Base-by-base conservation (phyloP, 805 yeast genomes). In the Scheffersomyces lignosus region DNA sequence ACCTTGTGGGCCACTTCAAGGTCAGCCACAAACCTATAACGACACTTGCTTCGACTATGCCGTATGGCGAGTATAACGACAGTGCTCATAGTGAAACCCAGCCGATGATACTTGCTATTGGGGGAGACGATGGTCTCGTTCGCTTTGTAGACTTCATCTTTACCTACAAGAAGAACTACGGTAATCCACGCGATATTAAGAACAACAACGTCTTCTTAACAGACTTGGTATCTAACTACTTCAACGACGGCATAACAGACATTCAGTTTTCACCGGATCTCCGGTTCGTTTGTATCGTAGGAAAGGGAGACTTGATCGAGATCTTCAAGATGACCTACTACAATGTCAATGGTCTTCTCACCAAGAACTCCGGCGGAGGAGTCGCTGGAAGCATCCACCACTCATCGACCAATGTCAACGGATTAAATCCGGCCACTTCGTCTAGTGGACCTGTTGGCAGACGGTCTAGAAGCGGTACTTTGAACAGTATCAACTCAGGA, bases 91-190 rank as follows among this genome's bases (percentile, higher is more conserved):
- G 27, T 14, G 25, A n/a, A 23, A 15, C 37, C 66, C 76, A 46
- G 71, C 87, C 54, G 32, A 56, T 56, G 48, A 50, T 75, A 4
- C 35, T 77, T 5, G 75, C 80, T 0, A 52, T 80, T n/a, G 76
- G 83, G 0, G 65, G 79, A 5, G 84, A 78, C 42, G 88, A 83
- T 51, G 93, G 89, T 2, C 74, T 73, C 42, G 60, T 81, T 17
- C 61, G 84, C 31, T 47, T 84, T 13, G 62, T 84, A 31, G 83
- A 82, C 51, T 53, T 81, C 27, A 44, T 59, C 15, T 53, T 58
- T 15, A 61, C 73, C 4, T 48, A 47, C 33, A 54, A 50, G 14
- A 29, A 33, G 14, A 54, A 54, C 31, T 62, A 58, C 37, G 71
- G 66, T 4, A 44, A 51, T 32, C 37, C 47, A 4, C 27, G 37